These are phyloP conservation scores for Hymenoscyphus albidus DNA, from an alignment of 2,329 filamentous ascomycete species.

Conservation along the genomic window DNA sequence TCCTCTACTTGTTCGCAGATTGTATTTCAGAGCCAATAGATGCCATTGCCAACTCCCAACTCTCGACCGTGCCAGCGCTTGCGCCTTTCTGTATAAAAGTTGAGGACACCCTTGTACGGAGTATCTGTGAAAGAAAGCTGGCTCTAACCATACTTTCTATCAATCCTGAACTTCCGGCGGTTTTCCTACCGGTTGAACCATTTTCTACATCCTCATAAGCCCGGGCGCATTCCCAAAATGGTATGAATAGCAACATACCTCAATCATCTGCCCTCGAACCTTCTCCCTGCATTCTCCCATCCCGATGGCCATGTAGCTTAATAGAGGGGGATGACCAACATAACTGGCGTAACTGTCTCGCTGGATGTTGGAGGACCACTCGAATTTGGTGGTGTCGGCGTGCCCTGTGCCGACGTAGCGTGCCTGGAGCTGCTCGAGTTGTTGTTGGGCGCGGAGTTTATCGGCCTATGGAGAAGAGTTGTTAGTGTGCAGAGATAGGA, in stretches of 20 bases:
- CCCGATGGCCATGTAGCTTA: conserved; percentile 85
- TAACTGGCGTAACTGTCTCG: conserved; percentile 90
- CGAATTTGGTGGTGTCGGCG: conserved; percentile 94
- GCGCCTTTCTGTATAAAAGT: not conserved
- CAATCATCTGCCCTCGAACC: conserved; percentile 74
- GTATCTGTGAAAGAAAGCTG: not conserved
- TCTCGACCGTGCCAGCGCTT: not conserved
- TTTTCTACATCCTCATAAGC: conserved; percentile 47
- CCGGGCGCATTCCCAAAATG: not conserved
- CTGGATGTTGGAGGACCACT: conserved; percentile 94
- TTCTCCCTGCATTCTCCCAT: conserved; percentile 82
- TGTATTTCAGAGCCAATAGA: not conserved
- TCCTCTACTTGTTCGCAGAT: not conserved
- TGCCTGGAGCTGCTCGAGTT: conserved; percentile 93
- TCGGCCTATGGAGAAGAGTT: conserved; percentile 61
- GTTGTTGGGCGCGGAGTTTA: conserved; percentile 95
- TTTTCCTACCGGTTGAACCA: conserved; percentile 63
- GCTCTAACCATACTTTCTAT: conserved; percentile 4
- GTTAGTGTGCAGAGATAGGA: not conserved
- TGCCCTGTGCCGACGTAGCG: conserved; percentile 96
- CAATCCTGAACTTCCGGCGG: conserved; percentile 56
- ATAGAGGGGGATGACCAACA: conserved; percentile 80
- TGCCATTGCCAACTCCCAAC: not conserved
- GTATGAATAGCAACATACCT: conserved; percentile 47
- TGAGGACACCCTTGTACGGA: not conserved